phyloP scores from a whole-genome alignment of 1,139 yeast species.

The Arxiozyma telluris region DNA sequence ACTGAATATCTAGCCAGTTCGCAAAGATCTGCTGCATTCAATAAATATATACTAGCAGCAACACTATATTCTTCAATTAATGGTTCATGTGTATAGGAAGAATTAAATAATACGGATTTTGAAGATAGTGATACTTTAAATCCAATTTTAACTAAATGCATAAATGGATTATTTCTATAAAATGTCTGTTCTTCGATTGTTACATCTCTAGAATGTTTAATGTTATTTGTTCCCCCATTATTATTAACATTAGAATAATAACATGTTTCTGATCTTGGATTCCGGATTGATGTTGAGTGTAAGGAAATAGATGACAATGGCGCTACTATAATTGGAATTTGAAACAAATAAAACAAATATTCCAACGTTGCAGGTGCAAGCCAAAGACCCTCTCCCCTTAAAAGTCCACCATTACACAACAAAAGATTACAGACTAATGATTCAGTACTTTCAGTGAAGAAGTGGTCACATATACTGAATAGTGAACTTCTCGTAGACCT shows the following conservation, averaged over 20 bases:
- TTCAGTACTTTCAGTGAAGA: conserved; percentile 20
- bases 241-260: background rate
- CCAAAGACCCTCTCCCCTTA: conserved; percentile 22
- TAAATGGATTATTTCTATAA: conserved; percentile 44
- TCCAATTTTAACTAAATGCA: conserved; percentile 48
- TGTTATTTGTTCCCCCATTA: background rate
- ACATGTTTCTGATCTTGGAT: background rate
- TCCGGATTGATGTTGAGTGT: background rate
- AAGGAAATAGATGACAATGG: conserved; percentile 22
- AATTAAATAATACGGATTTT: conserved; percentile 39
- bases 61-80: conserved; percentile 64
- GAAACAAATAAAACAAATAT: conserved; percentile 21
- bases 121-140: conserved; percentile 56
- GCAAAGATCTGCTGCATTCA: conserved; percentile 61
- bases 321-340: conserved; percentile 20
- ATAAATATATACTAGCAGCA: conserved; percentile 61
- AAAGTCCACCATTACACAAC: conserved; percentile 20
- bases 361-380: conserved; percentile 13
- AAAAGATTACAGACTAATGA: conserved; percentile 19
- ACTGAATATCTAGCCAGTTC: conserved; percentile 39
- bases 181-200: conserved; percentile 15
- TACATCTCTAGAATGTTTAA: conserved; percentile 16
- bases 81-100: conserved; percentile 59
- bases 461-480: conserved; percentile 13
- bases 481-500: conserved; percentile 22